A percentile compares a stretch with the other conserved stretches of the same genome.
phyloP scores from a whole-genome alignment of 257 asterid genomes.

The Forsythia suspensa region DNA sequence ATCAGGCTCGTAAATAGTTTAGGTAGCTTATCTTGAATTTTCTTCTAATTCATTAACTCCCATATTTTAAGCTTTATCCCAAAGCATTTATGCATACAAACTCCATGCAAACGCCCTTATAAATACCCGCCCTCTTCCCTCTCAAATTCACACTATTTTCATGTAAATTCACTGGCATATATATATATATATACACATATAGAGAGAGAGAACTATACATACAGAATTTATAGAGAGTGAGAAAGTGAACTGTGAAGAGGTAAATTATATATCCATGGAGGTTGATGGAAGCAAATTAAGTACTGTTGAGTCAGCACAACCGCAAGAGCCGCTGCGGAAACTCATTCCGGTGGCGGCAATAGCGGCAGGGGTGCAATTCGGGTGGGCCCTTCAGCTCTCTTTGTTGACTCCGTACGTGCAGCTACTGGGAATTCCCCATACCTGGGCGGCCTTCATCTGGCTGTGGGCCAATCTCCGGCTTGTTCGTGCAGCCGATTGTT shows the following conservation, averaged over 20 bases:
- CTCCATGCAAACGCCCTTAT: conserved; percentile 1
- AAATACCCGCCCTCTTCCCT: background rate
- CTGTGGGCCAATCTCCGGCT: conserved; percentile 82
- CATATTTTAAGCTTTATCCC: background rate
- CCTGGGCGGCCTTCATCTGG: conserved; percentile 79
- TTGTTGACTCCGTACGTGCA: conserved; percentile 87
- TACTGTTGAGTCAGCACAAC: conserved; percentile 9
- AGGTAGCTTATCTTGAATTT: too few species aligned
- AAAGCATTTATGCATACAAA: background rate
- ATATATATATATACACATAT: too few species aligned
- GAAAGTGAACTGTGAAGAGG: background rate
- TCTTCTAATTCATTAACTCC: background rate
- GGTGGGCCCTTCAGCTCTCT: conserved; percentile 97
- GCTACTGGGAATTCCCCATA: conserved; percentile 77
- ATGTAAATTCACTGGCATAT: background rate
- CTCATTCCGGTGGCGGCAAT: conserved; percentile 68
- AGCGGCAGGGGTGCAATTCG: conserved; percentile 92
- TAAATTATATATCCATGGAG: conserved; percentile 24
- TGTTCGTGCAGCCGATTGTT: conserved; percentile 86
- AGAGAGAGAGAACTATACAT: too few species aligned
- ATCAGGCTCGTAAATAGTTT: too few species aligned
- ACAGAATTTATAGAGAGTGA: background rate
- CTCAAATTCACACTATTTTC: background rate
- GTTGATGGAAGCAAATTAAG: conserved; percentile 18
- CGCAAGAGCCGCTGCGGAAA: conserved; percentile 42